phyloP scores from a whole-genome alignment of 208 protist genomes.

The Wallacemonas sp. region DNA sequence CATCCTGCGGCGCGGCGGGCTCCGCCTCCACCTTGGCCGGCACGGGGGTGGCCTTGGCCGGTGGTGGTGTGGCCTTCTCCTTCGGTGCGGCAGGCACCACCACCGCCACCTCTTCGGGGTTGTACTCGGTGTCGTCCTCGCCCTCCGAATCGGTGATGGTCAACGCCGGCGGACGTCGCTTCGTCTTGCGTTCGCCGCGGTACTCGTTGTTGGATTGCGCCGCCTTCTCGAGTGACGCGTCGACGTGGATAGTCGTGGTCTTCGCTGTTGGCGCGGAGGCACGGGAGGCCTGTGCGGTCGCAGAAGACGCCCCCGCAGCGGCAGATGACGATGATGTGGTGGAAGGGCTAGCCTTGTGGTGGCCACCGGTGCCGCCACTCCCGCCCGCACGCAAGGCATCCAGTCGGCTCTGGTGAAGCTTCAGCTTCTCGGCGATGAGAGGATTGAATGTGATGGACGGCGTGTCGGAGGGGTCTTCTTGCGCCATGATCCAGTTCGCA shows the following conservation, averaged over 20 bases:
- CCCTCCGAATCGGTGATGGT: constrained; percentile 7
- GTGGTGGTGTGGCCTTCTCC: background rate
- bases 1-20: background rate
- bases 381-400: background rate
- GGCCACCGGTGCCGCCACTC: background rate
- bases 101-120: constrained; percentile 22
- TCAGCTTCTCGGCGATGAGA: constrained; percentile 44
- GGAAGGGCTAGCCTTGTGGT: no score
- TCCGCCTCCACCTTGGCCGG: background rate
- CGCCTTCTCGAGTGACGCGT: background rate
- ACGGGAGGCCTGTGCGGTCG: background rate
- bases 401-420: constrained; percentile 29
- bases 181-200: background rate
- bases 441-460: constrained; percentile 23
- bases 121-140: constrained; percentile 42
- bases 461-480: constrained; percentile 40
- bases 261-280: background rate
- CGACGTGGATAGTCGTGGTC: background rate
- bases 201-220: background rate
- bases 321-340: no score
- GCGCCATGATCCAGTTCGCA: constrained; percentile 62
- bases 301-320: no score
- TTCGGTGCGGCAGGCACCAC: constrained; percentile 12
- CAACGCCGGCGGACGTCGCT: background rate
- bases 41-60: background rate